Conservation (phyloP, 441 rosid species). For the Aleurites moluccanus region DNA sequence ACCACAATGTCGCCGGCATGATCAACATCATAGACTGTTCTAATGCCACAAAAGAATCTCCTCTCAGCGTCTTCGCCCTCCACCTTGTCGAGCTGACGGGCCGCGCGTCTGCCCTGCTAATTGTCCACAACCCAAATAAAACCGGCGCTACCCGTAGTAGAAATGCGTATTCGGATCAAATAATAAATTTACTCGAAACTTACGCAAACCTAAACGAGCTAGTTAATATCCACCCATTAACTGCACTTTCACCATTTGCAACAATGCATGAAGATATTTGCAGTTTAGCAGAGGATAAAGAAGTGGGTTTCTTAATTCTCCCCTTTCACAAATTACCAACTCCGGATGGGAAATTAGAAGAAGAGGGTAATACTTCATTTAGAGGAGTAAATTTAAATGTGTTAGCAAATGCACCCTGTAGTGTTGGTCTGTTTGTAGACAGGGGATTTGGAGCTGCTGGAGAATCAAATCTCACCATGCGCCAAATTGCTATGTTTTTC, state of each 20-base stretch:
- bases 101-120: conserved; percentile 37
- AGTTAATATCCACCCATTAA: conserved; percentile 27
- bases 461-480: conserved; percentile 8
- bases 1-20: conserved; percentile 26
- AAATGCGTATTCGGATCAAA: conserved; percentile 20
- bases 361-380: conserved; percentile 22
- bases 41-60: conserved; percentile 35
- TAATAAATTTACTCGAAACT: conserved; percentile 29
- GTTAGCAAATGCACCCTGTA: conserved; percentile 41
- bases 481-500: conserved; percentile 31
- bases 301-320: conserved; percentile 37
- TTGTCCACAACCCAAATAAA: conserved; percentile 31
- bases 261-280: conserved; percentile 57
- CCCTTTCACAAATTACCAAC: conserved; percentile 41
- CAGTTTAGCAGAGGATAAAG: conserved; percentile 47
- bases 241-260: conserved; percentile 33
- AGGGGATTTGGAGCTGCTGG: conserved; percentile 27
- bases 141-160: background rate
- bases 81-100: conserved; percentile 44
- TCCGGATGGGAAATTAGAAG: conserved; percentile 25
- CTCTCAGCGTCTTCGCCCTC: conserved; percentile 33
- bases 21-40: conserved; percentile 37
- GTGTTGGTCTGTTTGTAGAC: conserved; percentile 41
- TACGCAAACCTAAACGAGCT: conserved; percentile 21
- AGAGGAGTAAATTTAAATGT: conserved; percentile 43